Percentiles rank a stretch among this genome's conserved stretches.
Conservation (phyloP, 139 green algal genomes). For the Yamagishiella unicocca region DNA sequence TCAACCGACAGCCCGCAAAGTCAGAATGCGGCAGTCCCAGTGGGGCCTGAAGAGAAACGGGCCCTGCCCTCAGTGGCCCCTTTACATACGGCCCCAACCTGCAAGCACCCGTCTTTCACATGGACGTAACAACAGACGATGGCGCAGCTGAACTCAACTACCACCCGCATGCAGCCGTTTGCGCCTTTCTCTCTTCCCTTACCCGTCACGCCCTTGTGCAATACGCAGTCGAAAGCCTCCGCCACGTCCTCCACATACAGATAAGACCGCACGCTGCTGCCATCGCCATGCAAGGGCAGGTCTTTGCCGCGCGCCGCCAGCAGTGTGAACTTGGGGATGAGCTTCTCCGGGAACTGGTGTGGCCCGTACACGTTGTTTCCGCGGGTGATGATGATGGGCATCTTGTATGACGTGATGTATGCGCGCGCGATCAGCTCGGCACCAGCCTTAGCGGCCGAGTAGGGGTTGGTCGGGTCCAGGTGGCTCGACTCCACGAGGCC, state of each 20-base stretch:
- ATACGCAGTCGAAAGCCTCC: constrained; percentile 89
- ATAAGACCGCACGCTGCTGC: constrained; percentile 74
- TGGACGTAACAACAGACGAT: too few relatives aligned
- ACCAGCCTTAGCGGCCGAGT: constrained; percentile 97
- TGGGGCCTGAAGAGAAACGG: too few relatives aligned
- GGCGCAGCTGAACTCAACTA: too few relatives aligned
- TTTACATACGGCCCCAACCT: too few relatives aligned
- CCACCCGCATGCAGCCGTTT: too few relatives aligned
- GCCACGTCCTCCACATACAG: constrained; percentile 97
- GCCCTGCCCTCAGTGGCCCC: too few relatives aligned
- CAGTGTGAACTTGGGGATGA: constrained; percentile 90
- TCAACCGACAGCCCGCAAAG: too few relatives aligned
- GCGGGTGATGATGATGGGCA: constrained; percentile 96
- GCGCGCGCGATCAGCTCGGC: constrained; percentile 95
- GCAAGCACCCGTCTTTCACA: too few relatives aligned
- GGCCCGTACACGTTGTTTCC: constrained; percentile 99
- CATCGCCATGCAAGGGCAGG: constrained; percentile 67
- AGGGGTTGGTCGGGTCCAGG: constrained; percentile 98
- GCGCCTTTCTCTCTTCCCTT: neutral
- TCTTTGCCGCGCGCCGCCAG: constrained; percentile 73
- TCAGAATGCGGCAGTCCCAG: too few relatives aligned
- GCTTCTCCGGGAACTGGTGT: constrained; percentile 91
- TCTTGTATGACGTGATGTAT: constrained; percentile 88
- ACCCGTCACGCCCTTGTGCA: constrained; percentile 80
- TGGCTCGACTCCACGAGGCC: constrained; percentile 83